Base-by-base conservation (phyloP, 331 rosid genomes). In the Ulmus americana region DNA sequence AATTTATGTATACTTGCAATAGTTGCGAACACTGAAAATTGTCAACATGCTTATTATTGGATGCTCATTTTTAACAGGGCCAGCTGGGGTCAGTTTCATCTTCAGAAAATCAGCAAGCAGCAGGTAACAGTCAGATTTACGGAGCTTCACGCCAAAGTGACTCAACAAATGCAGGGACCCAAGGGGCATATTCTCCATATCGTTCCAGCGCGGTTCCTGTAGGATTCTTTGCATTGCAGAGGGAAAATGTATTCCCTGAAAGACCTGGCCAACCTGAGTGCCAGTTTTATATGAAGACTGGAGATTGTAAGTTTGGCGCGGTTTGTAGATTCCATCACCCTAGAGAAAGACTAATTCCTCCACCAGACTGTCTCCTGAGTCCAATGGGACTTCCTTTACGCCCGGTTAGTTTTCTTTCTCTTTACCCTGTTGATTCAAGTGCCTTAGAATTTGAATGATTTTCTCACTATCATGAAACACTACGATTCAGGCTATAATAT, bases 321-420 rank as follows among this genome's bases (percentile, higher is more conserved):
- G 96, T 87, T 71, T 92, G 98, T 77, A 87, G 92, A 71, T 92
- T 92, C 67, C 97, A 92, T 76, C 98, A 92, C 76, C 98, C 98
- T 16, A 84, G 85, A 41, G 95, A 92, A 80, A 81, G 98, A 78
- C 58, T 80, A 49, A 68, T 92, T 70, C 96, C 98, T 60, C 81
- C 95, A 54, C 97, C 98, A 58, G 95, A 91, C 73, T 91, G 97
- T 66, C 82, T 89, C 61, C 79, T 92, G 81, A 92, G 98, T 74
- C 85, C 95, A 65, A 58, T 92, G 6, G 98, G 98, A 79, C 95
- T 92, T 67, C 98, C 98, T 58, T 69, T 89, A 74, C 95, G 97
- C 73, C 95, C 81, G 68, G 98, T 92, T 81, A 86, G 97, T 77
- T 65, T 39, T 70, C 52, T 49, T 70, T 61, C 40, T 35, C 1